A percentile compares a stretch with the other conserved stretches of the same genome.
Evolutionary conservation across 441 rosid species (phyloP).

Genomic region (Populus hybrid): DNA sequence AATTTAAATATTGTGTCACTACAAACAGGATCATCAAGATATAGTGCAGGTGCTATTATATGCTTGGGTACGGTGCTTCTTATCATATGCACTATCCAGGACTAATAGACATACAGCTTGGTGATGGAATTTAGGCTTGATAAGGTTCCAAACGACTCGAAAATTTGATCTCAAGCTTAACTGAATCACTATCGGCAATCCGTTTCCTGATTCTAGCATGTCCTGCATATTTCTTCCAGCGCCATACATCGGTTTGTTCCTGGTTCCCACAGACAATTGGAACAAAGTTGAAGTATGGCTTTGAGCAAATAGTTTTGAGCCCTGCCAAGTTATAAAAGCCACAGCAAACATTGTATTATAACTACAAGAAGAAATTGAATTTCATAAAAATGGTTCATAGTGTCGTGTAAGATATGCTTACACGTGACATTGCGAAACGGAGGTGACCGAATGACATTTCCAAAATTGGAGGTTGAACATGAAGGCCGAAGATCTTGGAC

Average conservation of each 20-base stretch:
- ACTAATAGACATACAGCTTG: slow-evolving; percentile 48
- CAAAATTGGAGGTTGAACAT: slow-evolving; percentile 54
- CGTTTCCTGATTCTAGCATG: slow-evolving; percentile 60
- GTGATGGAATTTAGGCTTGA: slow-evolving; percentile 58
- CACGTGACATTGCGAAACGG: slow-evolving; percentile 56
- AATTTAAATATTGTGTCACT: neutral
- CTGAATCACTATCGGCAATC: slow-evolving; percentile 55
- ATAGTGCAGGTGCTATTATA: slow-evolving; percentile 39
- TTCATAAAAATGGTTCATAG: neutral
- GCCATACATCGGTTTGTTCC: slow-evolving; percentile 72
- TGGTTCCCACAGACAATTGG: slow-evolving; percentile 47
- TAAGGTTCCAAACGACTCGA: slow-evolving; percentile 54
- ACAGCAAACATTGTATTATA: neutral
- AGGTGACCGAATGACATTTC: slow-evolving; percentile 57
- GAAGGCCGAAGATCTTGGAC: slow-evolving; percentile 79
- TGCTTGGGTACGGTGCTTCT: slow-evolving; percentile 34
- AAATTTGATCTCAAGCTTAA: slow-evolving; percentile 41
- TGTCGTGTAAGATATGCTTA: slow-evolving; percentile 20
- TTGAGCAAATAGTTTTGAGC: slow-evolving; percentile 48
- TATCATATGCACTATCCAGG: slow-evolving; percentile 34
- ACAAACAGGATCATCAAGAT: slow-evolving; percentile 8
- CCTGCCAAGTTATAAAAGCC: slow-evolving; percentile 28
- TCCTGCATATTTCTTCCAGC: slow-evolving; percentile 79
- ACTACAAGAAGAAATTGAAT: neutral
- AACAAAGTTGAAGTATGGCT: slow-evolving; percentile 39